These are phyloP conservation scores for Fomitopsis pulvina DNA, from an alignment of 768 basidiomycete species.

Conservation along the genomic window DNA sequence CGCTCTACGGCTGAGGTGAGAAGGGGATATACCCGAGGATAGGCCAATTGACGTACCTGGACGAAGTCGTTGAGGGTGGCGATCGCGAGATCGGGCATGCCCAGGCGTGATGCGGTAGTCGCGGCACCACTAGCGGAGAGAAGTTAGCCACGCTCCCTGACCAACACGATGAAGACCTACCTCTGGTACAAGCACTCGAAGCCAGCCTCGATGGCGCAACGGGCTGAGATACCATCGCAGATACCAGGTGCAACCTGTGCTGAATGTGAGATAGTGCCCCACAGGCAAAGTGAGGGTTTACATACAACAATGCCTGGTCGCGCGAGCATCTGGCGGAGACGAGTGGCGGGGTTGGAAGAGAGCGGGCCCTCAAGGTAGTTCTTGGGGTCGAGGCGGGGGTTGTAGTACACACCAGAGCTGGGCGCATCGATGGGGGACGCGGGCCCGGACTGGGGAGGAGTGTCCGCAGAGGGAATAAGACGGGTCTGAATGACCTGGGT, in stretches of 20 bases:
- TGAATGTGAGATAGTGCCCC: neutral
- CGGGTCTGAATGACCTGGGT: conserved; percentile 6
- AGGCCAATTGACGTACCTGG: conserved; percentile 29
- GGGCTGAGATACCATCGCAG: conserved; percentile 74
- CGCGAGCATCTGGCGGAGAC: conserved; percentile 48
- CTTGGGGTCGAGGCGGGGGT: conserved; percentile 60
- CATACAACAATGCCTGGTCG: conserved; percentile 73
- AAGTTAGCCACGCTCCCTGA: neutral
- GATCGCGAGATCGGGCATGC: conserved; percentile 74
- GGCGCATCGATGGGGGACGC: conserved; percentile 4
- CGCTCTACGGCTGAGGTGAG: conserved; percentile 33
- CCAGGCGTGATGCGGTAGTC: conserved; percentile 72
- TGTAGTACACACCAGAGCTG: conserved; percentile 42
- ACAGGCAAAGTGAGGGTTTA: neutral
- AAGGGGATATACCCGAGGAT: neutral
- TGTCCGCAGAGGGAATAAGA: conserved; percentile 1
- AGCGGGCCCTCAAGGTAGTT: conserved; percentile 66
- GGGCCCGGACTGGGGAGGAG: neutral
- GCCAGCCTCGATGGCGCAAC: conserved; percentile 75
- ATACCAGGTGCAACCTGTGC: conserved; percentile 70
- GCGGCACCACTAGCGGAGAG: conserved; percentile 52
- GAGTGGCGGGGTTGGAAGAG: conserved; percentile 61
- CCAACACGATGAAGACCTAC: conserved; percentile 22
- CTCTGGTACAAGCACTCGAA: conserved; percentile 76
- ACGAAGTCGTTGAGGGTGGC: conserved; percentile 76